Evolutionary conservation across 257 asterid genomes (phyloP).

Genomic region (Cynanchum wilfordii): DNA sequence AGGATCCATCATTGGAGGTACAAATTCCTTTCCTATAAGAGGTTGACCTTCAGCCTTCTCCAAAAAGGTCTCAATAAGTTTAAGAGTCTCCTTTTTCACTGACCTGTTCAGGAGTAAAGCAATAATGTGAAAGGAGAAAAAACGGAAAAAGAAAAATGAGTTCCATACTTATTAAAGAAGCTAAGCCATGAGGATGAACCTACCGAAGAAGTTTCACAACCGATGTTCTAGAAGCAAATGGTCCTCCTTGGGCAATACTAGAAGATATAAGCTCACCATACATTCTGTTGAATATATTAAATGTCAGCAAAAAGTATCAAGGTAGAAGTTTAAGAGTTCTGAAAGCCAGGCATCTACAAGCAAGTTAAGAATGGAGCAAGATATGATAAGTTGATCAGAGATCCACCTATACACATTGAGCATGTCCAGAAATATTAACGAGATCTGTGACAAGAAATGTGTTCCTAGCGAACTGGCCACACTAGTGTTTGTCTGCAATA

Average conservation of each 20-base stretch:
- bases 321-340: not conserved
- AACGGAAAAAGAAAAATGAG: slow-evolving; percentile 13
- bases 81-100: slow-evolving; percentile 90
- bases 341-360: not conserved
- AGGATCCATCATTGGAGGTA: slow-evolving; percentile 99
- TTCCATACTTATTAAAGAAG: slow-evolving; percentile 5
- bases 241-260: slow-evolving; percentile 94
- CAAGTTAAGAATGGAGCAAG: not conserved
- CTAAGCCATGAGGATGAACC: slow-evolving; percentile 13
- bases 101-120: slow-evolving; percentile 53
- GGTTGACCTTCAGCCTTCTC: slow-evolving; percentile 97
- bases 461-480: slow-evolving; percentile 91
- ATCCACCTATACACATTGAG: slow-evolving; percentile 90
- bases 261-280: slow-evolving; percentile 96
- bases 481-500: slow-evolving; percentile 87
- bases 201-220: slow-evolving; percentile 93
- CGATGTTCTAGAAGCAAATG: slow-evolving; percentile 79
- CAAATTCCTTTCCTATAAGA: slow-evolving; percentile 83
- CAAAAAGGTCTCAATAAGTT: slow-evolving; percentile 92
- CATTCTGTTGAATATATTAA: slow-evolving; percentile 58
- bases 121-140: slow-evolving; percentile 12
- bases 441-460: slow-evolving; percentile 74
- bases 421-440: slow-evolving; percentile 85
- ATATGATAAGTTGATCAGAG: not conserved
- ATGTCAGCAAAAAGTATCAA: not conserved